Evolutionary conservation across 768 basidiomycete species (phyloP).

Genomic region (Galerina sulciceps): DNA sequence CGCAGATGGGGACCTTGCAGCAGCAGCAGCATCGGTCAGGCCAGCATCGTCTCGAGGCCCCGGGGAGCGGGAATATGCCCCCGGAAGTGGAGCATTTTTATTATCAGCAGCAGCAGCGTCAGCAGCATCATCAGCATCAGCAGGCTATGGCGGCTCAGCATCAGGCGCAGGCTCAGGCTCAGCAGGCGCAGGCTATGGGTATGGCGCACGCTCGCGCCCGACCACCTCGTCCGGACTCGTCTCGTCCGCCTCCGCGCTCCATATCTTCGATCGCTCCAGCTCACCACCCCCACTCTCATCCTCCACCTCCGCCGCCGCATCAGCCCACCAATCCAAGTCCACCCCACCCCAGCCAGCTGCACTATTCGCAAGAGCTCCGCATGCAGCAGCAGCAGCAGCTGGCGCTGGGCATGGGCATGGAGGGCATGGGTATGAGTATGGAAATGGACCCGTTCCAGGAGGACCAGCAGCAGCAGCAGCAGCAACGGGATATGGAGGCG

Average conservation of each 20-base stretch:
- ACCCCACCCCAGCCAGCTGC: slow-evolving; percentile 13
- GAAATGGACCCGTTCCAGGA: not conserved
- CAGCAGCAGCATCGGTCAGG: not conserved
- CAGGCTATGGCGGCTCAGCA: slow-evolving; percentile 2
- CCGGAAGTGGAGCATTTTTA: slow-evolving; percentile 44
- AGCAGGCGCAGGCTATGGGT: not conserved
- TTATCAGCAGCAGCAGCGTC: slow-evolving; percentile 34
- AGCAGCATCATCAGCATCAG: slow-evolving; percentile 19
- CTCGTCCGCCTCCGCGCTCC: slow-evolving; percentile 50
- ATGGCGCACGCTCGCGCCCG: slow-evolving; percentile 35
- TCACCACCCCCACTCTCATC: slow-evolving; percentile 10
- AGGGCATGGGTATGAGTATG: not conserved
- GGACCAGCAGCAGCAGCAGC: slow-evolving; percentile 34
- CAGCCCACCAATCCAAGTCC: not conserved
- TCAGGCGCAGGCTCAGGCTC: not conserved
- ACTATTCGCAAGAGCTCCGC: slow-evolving; percentile 54
- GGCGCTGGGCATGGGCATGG: slow-evolving; percentile 18
- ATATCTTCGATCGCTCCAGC: slow-evolving; percentile 49
- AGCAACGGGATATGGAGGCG: slow-evolving; percentile 32
- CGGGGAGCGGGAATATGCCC: slow-evolving; percentile 17
- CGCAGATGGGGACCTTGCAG: not conserved
- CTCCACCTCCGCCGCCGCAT: slow-evolving; percentile 5
- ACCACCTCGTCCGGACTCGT: slow-evolving; percentile 47
- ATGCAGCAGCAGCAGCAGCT: slow-evolving; percentile 46
- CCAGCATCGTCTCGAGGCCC: slow-evolving; percentile 5